A percentile compares a stretch with the other conserved stretches of the same genome.
Evolutionary conservation across 2,329 filamentous ascomycete genomes (phyloP).

Genomic region (Colletotrichum cordylinicola): DNA sequence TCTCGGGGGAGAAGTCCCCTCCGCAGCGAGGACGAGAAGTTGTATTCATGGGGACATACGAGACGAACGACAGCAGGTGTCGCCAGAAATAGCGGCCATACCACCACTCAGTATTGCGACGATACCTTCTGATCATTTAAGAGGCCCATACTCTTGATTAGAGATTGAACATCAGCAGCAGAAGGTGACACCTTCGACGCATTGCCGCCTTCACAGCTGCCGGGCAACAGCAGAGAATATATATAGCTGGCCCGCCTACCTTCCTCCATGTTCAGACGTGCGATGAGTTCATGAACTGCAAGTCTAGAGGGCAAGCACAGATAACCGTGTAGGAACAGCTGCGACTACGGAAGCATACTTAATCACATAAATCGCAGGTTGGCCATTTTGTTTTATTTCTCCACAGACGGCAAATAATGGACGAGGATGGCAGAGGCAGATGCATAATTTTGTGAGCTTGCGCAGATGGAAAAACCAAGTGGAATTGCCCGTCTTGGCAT

Average conservation of each 20-base stretch:
- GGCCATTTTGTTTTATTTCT: not conserved
- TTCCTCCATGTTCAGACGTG: not conserved
- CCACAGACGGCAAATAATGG: not conserved
- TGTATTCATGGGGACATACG: not conserved
- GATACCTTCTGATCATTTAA: not conserved
- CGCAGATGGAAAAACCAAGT: accelerated
- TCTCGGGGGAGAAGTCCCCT: accelerated
- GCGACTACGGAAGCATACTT: not conserved
- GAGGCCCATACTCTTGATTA: not conserved
- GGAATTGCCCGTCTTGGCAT: accelerated
- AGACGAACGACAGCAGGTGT: not conserved
- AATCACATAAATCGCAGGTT: not conserved
- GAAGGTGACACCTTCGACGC: too few relatives aligned
- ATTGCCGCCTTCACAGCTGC: not conserved
- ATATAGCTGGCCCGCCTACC: not conserved
- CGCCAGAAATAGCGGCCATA: not conserved
- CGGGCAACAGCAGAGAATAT: not conserved
- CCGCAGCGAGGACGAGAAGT: accelerated
- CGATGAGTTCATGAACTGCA: not conserved
- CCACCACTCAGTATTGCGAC: accelerated
- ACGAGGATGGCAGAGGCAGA: not conserved
- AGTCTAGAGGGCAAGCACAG: accelerated
- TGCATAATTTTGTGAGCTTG: not conserved
- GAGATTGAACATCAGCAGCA: too few relatives aligned
- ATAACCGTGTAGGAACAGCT: not conserved